Evolutionary conservation across 1,284 basidiomycete species (phyloP), one percentile per base, ranked within the genome.

Genomic region (Microbotryum lychnidis-dioicae): DNA sequence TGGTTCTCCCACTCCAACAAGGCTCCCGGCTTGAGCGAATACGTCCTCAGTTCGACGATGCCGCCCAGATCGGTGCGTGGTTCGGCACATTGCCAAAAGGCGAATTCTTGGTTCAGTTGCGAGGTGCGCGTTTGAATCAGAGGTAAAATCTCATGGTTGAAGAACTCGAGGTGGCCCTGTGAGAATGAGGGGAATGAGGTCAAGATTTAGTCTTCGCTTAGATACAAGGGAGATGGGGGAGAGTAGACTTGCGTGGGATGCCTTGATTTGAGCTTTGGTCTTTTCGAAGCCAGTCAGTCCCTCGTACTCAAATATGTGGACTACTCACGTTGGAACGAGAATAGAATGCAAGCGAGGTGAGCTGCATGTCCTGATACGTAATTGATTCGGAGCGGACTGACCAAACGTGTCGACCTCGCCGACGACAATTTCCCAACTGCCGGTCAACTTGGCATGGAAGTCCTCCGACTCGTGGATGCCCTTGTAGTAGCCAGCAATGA

Each of bases 1-100:
- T 89, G 81, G 60, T 83, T 80, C 74, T 97, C 92, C 92, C 92
- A 97, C 73, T 96, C 91, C 58, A 97, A 77, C 57, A 97, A 78
- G 12, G 85, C 85, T 18, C 92, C 93, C 1, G 92, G 89, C 65
- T 77, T 74, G 44, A 82, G 73, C 54, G 77, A 69, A 76, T 97
- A 97, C 50, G 83, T 85, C 69, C 92, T 81, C 72, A 97, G 78
- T 76, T 97, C 92, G 73, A 93, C 97, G 55, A 97, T 80, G 8
- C 92, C 92, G 20, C 92, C 91, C 72, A 87, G 82, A 23, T 84
- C 80, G 69, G 82, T 87, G 3, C 91, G 90, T 33, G 91, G 90
- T 18, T 87, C 83, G 4, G 90, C 90, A 2, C 91, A 89, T 25
- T 58, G 58, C 75, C 91, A 85, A 78, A 96, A 93, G 1, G 89